Conservation (phyloP, 2,329 filamentous ascomycete species). For the Neonectria faginata region DNA sequence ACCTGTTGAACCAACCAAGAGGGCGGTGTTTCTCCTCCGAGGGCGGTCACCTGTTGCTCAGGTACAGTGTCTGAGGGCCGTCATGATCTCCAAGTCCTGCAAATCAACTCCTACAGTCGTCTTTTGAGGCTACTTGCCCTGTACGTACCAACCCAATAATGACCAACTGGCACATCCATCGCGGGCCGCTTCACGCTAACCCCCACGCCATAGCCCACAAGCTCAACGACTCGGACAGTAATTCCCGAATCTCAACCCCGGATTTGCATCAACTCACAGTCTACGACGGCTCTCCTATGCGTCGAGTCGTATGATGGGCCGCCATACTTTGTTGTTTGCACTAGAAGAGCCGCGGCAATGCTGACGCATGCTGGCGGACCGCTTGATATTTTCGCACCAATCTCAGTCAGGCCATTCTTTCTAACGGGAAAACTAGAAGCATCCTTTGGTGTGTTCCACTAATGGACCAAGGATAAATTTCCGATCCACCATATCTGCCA, state of each 20-base stretch:
- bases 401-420: conserved; percentile 29
- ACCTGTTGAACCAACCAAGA: conserved; percentile 15
- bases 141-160: conserved; percentile 1
- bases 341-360: conserved; percentile 7
- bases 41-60: conserved; percentile 30
- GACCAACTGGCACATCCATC: conserved; percentile 20
- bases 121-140: conserved; percentile 7
- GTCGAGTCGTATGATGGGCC: conserved; percentile 34
- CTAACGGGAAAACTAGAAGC: conserved; percentile 28
- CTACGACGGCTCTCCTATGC: conserved; percentile 12
- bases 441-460: conserved; percentile 22
- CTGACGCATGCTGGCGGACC: conserved; percentile 37
- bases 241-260: conserved; percentile 33
- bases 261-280: conserved; percentile 37
- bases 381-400: conserved; percentile 31
- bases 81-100: conserved; percentile 19
- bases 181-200: conserved; percentile 23
- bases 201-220: conserved; percentile 35
- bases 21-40: conserved; percentile 9
- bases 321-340: conserved; percentile 22
- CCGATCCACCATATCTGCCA: conserved; percentile 30
- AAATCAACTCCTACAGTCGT: conserved; percentile 24
- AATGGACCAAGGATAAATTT: conserved; percentile 16
- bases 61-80: conserved; percentile 29
- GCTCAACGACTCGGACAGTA: conserved; percentile 32